Evolutionary conservation across 805 yeast genomes (phyloP).

Genomic region (Martiniozyma abietophila): DNA sequence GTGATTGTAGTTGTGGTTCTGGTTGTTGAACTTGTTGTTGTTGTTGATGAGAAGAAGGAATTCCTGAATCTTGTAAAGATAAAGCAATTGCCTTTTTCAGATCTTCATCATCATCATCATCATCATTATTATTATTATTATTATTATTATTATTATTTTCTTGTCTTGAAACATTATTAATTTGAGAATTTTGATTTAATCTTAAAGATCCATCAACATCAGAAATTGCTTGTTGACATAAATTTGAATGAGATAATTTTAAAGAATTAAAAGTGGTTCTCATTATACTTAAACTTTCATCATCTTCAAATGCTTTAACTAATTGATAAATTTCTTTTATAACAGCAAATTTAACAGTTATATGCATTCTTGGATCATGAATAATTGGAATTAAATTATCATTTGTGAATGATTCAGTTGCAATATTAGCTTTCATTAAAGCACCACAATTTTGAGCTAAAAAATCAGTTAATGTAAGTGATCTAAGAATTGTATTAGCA

Average conservation of each 20-base stretch:
- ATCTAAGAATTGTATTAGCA: constrained; percentile 58
- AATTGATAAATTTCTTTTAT: constrained; percentile 64
- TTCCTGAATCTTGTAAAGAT: constrained; percentile 53
- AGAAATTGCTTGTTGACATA: constrained; percentile 23
- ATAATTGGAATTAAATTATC: constrained; percentile 37
- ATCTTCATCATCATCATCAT: constrained; percentile 69
- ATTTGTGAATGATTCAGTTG: constrained; percentile 45
- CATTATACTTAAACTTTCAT: constrained; percentile 70
- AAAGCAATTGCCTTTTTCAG: constrained; percentile 65
- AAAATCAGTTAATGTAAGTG: constrained; percentile 46
- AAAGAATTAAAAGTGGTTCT: constrained; percentile 49
- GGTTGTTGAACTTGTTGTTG: constrained; percentile 7
- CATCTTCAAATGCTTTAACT: constrained; percentile 52
- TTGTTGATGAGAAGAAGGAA: constrained; percentile 4
- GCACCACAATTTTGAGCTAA: constrained; percentile 75
- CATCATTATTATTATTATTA: constrained; percentile 4
- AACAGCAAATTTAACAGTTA: constrained; percentile 53
- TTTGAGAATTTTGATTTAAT: not conserved
- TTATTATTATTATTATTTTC: not conserved
- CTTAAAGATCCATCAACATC: constrained; percentile 20
- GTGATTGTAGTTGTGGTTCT: constrained; percentile 9
- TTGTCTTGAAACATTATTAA: not conserved
- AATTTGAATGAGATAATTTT: constrained; percentile 28
- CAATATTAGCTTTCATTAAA: constrained; percentile 51
- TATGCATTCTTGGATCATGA: constrained; percentile 49